Percentiles rank a stretch among this genome's conserved stretches.
Conservation (phyloP, 257 asterid species). For the Leptodermis oblonga region DNA sequence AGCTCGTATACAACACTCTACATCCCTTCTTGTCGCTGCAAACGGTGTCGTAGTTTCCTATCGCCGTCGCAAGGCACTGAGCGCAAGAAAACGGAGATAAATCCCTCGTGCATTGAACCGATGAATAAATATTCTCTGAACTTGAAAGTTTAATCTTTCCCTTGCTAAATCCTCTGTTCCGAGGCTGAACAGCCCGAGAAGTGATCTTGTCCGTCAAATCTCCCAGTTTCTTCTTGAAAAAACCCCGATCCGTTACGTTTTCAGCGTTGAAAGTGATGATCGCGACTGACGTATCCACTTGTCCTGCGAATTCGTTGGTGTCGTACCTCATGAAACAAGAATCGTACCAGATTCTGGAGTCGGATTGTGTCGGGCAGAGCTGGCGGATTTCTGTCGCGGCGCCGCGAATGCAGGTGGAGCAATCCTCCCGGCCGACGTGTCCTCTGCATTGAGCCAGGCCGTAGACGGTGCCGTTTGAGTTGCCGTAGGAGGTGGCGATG, state of each 20-base stretch:
- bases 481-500: conserved; percentile 43
- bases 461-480: conserved; percentile 20
- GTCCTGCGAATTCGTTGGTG: conserved; percentile 35
- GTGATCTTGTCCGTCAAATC: conserved; percentile 29
- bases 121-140: conserved; percentile 40
- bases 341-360: conserved; percentile 66
- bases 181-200: conserved; percentile 42
- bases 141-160: conserved; percentile 40
- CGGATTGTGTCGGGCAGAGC: conserved; percentile 48
- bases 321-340: conserved; percentile 56
- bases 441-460: conserved; percentile 89
- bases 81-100: conserved; percentile 44
- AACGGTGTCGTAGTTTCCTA: conserved; percentile 32
- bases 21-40: conserved; percentile 63
- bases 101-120: conserved; percentile 81
- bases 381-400: conserved; percentile 35
- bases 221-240: conserved; percentile 40
- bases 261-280: conserved; percentile 33
- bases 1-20: conserved; percentile 55
- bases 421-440: conserved; percentile 48
- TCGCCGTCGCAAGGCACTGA: conserved; percentile 59
- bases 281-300: conserved; percentile 42
- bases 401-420: conserved; percentile 54
- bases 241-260: conserved; percentile 48
- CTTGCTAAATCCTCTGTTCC: conserved; percentile 50